Conservation (phyloP, 202 grass and related monocot species). For the Brachypodium distachyon region DNA sequence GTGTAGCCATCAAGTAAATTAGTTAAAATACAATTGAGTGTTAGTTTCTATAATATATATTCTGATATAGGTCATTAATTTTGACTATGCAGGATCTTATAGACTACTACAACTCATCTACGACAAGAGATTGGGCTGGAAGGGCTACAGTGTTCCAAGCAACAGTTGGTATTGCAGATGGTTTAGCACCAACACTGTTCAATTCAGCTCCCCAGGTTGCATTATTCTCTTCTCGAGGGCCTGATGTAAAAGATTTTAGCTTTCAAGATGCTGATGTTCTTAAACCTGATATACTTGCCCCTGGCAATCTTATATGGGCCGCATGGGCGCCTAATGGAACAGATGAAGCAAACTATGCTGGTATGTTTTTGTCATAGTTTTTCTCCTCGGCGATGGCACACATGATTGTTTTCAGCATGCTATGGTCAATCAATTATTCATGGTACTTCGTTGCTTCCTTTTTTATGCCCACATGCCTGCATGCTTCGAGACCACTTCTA, state of each 20-base stretch:
- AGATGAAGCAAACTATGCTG: conserved; percentile 83
- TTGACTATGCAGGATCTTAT: conserved; percentile 79
- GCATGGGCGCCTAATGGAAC: conserved; percentile 96
- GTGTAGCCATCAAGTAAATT: background rate
- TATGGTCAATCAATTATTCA: background rate
- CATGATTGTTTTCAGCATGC: background rate
- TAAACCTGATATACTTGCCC: conserved; percentile 93
- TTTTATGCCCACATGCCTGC: background rate
- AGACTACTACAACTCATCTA: conserved; percentile 93
- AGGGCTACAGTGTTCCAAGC: conserved; percentile 67
- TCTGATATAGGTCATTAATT: background rate
- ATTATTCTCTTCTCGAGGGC: conserved; percentile 88
- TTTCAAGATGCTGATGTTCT: conserved; percentile 98
- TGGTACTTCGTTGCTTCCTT: background rate
- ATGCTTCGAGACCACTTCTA: background rate
- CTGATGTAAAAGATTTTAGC: conserved; percentile 99
- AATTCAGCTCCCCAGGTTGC: conserved; percentile 98
- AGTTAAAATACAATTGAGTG: background rate
- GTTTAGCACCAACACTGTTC: conserved; percentile 78
- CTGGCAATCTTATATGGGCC: conserved; percentile 94
- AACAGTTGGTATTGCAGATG: conserved; percentile 76
- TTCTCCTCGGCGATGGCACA: background rate
- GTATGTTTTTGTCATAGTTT: conserved; percentile 26
- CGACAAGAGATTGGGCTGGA: conserved; percentile 90
- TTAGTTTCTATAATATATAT: background rate